These are phyloP conservation scores for Hypholoma fasciculare DNA, from an alignment of 768 basidiomycete genomes.

Conservation along the genomic window DNA sequence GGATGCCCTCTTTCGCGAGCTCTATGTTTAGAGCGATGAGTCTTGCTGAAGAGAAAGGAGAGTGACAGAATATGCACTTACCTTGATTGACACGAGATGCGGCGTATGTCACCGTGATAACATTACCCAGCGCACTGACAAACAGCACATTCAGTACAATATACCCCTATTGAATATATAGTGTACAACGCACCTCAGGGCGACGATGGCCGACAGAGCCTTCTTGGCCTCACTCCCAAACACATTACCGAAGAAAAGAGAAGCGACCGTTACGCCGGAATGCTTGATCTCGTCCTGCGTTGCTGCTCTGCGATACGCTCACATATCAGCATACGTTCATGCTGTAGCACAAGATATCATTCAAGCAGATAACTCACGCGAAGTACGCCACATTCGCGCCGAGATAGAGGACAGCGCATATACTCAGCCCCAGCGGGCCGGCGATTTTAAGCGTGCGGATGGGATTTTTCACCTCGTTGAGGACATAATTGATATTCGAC, in stretches of 20 bases:
- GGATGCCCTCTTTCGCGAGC: constrained; percentile 64
- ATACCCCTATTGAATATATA: neutral
- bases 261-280: constrained; percentile 56
- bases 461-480: constrained; percentile 62
- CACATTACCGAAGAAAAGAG: constrained; percentile 59
- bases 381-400: constrained; percentile 63
- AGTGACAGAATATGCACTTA: neutral
- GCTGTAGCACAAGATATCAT: neutral
- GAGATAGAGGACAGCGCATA: constrained; percentile 53
- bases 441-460: constrained; percentile 63
- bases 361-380: constrained; percentile 23
- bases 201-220: constrained; percentile 57
- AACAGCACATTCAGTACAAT: neutral
- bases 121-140: constrained; percentile 23
- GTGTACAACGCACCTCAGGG: constrained; percentile 43
- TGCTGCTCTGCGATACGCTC: constrained; percentile 28
- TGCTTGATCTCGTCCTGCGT: constrained; percentile 48
- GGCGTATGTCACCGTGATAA: constrained; percentile 41
- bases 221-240: constrained; percentile 53
- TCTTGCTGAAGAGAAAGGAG: neutral
- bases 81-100: constrained; percentile 55
- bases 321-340: neutral
- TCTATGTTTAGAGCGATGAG: constrained; percentile 28
- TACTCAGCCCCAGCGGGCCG: constrained; percentile 55
- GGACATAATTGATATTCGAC: constrained; percentile 58